Evolutionary conservation across 176 grass and related monocot genomes (phyloP).

Genomic region (Hordeum marinum): DNA sequence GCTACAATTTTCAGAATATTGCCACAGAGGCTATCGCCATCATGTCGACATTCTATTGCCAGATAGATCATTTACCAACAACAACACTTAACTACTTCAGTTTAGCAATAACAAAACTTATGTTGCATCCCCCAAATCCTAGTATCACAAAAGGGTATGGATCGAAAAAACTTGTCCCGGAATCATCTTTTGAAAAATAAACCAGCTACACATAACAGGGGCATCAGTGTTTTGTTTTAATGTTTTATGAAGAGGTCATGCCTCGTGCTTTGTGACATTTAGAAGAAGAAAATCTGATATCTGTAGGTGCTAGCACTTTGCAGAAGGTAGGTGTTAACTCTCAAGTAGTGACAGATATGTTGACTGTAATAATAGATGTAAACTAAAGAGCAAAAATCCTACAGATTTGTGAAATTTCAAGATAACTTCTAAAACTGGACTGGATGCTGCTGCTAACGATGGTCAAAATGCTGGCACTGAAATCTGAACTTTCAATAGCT

Average conservation of each 20-base stretch:
- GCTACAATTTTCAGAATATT: neutral
- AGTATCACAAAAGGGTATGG: neutral
- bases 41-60: neutral
- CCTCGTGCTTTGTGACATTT: neutral
- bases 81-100: neutral
- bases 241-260: neutral
- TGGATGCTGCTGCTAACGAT: neutral
- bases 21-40: neutral
- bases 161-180: neutral
- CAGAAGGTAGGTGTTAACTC: neutral
- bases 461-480: neutral
- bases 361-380: neutral
- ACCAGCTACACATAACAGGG: neutral
- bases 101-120: neutral
- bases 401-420: neutral
- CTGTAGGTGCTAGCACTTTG: neutral
- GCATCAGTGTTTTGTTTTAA: neutral
- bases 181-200: neutral
- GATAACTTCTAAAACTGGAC: neutral
- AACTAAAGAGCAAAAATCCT: neutral
- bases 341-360: neutral
- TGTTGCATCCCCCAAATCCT: neutral
- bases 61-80: neutral
- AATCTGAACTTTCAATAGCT: neutral
- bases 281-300: neutral